A percentile compares a stretch with the other conserved stretches of the same genome.
Evolutionary conservation across 768 basidiomycete species (phyloP).

Genomic region (Chalciporus chontae): DNA sequence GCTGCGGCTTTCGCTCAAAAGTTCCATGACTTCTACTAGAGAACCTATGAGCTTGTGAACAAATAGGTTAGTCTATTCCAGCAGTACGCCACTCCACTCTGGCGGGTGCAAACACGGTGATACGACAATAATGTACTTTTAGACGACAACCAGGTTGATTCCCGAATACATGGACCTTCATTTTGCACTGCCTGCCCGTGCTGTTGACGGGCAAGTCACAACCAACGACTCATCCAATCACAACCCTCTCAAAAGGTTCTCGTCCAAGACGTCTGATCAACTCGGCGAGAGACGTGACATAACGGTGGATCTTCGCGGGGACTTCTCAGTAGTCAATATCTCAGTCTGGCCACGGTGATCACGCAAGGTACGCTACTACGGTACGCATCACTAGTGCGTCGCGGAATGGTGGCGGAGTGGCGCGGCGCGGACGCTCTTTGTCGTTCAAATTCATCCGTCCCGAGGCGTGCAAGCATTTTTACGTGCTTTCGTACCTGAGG

Average conservation of each 20-base stretch:
- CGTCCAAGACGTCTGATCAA: not conserved
- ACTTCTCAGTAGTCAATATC: not conserved
- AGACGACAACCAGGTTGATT: not conserved
- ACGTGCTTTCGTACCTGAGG: not conserved
- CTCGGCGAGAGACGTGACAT: not conserved
- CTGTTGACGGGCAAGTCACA: not conserved
- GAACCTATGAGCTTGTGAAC: not conserved
- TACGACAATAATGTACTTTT: too few relatives aligned
- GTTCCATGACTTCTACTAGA: not conserved
- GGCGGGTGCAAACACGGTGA: too few relatives aligned
- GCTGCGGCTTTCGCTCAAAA: not conserved
- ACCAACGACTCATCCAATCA: not conserved
- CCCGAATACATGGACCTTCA: not conserved
- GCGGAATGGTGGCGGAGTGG: not conserved
- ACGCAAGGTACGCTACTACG: not conserved
- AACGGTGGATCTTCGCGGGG: not conserved
- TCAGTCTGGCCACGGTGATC: not conserved
- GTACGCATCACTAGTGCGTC: not conserved
- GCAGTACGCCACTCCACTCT: not conserved
- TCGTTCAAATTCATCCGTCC: not conserved
- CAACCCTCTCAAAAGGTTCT: too few relatives aligned
- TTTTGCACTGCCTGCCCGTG: not conserved
- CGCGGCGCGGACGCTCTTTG: constrained; percentile 3
- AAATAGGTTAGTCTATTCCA: not conserved
- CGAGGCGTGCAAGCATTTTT: too few relatives aligned